These are phyloP conservation scores for Dryadomyces quercivorus DNA, from an alignment of 2,329 filamentous ascomycete species.

Conservation along the genomic window DNA sequence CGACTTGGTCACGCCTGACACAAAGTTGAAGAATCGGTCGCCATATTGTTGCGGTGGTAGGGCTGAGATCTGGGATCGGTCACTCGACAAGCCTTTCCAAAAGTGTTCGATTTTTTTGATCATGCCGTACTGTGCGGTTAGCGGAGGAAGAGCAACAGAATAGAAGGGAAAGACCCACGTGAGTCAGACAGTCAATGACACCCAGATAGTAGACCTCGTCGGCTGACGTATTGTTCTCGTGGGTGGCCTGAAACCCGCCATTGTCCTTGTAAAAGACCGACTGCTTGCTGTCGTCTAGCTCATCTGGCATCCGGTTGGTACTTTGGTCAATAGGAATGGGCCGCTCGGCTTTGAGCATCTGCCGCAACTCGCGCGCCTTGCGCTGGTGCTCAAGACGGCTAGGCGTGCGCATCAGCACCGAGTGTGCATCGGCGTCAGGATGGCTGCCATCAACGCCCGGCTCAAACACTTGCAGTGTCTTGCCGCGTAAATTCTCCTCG, in stretches of 20 bases:
- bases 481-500: constrained; percentile 81
- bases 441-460: constrained; percentile 57
- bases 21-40: constrained; percentile 87
- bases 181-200: constrained; percentile 95
- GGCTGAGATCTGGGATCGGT: constrained; percentile 81
- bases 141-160: not conserved
- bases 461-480: constrained; percentile 88
- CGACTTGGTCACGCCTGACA: constrained; percentile 82
- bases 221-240: constrained; percentile 72
- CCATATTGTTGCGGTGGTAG: constrained; percentile 85
- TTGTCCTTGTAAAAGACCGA: constrained; percentile 90
- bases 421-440: constrained; percentile 44
- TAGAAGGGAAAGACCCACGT: constrained; percentile 48
- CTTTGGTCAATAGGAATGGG: constrained; percentile 86
- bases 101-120: constrained; percentile 94
- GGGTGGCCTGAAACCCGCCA: constrained; percentile 83
- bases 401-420: constrained; percentile 70
- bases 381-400: constrained; percentile 86
- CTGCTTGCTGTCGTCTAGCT: constrained; percentile 62
- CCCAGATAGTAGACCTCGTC: constrained; percentile 97
- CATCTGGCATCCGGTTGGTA: constrained; percentile 77
- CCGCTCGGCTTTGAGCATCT: constrained; percentile 85
- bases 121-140: constrained; percentile 60
- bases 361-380: constrained; percentile 80
- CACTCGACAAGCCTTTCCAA: constrained; percentile 82